Percentiles rank a stretch among this genome's conserved stretches.
These are phyloP conservation scores for Borealophlyctis nickersoniae DNA, from an alignment of 192 early-diverging fungal species.

Conservation along the genomic window DNA sequence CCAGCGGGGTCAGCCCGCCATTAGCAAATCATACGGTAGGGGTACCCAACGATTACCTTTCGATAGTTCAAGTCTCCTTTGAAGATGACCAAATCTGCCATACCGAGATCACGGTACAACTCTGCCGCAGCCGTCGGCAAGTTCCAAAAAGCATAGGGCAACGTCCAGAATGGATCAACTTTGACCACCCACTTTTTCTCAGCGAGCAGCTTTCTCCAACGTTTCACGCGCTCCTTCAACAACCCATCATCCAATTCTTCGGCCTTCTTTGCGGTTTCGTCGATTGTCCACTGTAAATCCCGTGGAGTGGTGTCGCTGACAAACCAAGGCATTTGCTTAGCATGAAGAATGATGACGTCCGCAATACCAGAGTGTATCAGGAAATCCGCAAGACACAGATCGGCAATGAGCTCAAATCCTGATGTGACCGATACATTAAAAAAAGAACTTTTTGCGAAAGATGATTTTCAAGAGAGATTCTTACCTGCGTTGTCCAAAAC, in stretches of 20 bases:
- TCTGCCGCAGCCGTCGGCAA: constrained; percentile 64
- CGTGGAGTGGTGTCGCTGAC: constrained; percentile 79
- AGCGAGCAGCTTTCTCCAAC: constrained; percentile 67
- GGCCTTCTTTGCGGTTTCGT: constrained; percentile 27
- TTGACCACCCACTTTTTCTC: constrained; percentile 64
- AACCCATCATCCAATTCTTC: constrained; percentile 30
- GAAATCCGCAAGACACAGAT: constrained; percentile 84
- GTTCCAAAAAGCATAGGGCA: constrained; percentile 76
- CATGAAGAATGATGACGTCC: constrained; percentile 70
- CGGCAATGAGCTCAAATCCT: constrained; percentile 89
- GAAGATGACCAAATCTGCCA: constrained; percentile 73
- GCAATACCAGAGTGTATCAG: constrained; percentile 69
- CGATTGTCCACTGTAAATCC: constrained; percentile 76
- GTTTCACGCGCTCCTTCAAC: constrained; percentile 31
- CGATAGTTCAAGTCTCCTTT: constrained; percentile 98
- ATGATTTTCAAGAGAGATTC: too few relatives aligned
- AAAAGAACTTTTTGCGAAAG: too few relatives aligned
- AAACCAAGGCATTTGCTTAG: constrained; percentile 92
- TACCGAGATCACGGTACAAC: constrained; percentile 58
- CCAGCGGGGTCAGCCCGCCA: too few relatives aligned
- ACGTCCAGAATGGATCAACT: constrained; percentile 83
- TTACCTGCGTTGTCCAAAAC: constrained; percentile 86
- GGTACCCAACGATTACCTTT: too few relatives aligned
- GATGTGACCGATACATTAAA: too few relatives aligned
- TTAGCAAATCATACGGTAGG: too few relatives aligned